Evolutionary conservation across 1,139 yeast genomes (phyloP).

Genomic region (Scheffersomyces lignicola): DNA sequence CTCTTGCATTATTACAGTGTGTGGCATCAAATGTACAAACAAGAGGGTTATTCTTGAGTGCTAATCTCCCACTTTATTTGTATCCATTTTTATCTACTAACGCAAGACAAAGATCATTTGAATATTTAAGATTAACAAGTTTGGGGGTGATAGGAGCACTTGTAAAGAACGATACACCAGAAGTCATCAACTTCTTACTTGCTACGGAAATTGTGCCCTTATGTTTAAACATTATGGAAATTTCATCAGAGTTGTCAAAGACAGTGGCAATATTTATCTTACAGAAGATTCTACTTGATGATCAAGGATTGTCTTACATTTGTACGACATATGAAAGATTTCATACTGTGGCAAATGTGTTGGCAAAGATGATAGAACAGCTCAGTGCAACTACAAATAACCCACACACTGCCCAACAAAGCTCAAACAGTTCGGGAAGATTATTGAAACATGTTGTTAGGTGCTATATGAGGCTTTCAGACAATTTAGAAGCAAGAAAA

Average conservation of each 20-base stretch:
- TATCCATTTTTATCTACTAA: conserved; percentile 93
- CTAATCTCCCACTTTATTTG: conserved; percentile 87
- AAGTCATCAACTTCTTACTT: conserved; percentile 84
- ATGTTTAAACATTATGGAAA: conserved; percentile 92
- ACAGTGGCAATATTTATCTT: conserved; percentile 95
- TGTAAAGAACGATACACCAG: conserved; percentile 94
- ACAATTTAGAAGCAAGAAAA: conserved; percentile 86
- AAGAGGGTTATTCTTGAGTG: conserved; percentile 76
- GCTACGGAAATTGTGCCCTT: conserved; percentile 95
- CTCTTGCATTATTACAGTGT: conserved; percentile 90
- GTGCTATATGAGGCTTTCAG: conserved; percentile 88
- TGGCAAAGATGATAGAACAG: conserved; percentile 88
- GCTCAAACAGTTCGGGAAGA: conserved; percentile 63
- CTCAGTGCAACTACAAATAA: conserved; percentile 37
- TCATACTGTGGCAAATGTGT: conserved; percentile 88
- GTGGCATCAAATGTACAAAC: conserved; percentile 95
- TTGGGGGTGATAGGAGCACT: conserved; percentile 96
- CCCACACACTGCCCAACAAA: conserved; percentile 25
- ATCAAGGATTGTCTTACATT: conserved; percentile 84
- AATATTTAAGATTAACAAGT: conserved; percentile 86
- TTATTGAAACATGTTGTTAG: conserved; percentile 90
- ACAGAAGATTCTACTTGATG: conserved; percentile 89
- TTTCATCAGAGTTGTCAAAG: conserved; percentile 89
- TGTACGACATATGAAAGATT: conserved; percentile 95
- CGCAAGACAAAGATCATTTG: conserved; percentile 89